Conservation (phyloP, 1,284 basidiomycete genomes). For the Heterobasidion occidentale region DNA sequence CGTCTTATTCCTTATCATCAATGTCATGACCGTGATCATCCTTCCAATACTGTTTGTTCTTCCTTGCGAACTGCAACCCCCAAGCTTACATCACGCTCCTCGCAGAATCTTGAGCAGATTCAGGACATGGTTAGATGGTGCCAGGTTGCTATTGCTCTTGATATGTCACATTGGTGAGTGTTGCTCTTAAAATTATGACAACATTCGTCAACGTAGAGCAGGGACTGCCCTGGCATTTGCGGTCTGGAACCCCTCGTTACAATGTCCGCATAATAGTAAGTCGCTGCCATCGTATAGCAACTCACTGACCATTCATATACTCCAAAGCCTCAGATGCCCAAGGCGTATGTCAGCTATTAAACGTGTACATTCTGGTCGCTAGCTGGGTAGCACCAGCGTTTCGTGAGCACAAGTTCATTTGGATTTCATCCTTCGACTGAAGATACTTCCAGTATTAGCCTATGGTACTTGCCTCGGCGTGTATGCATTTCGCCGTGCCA, state of each 20-base stretch:
- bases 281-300: background rate
- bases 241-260: constrained; percentile 31
- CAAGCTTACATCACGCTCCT: background rate
- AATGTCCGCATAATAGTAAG: constrained; percentile 36
- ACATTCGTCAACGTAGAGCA: constrained; percentile 13
- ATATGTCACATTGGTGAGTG: constrained; percentile 40
- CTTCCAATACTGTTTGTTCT: constrained; percentile 42
- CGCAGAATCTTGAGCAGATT: constrained; percentile 43
- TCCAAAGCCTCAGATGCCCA: constrained; percentile 30
- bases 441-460: constrained; percentile 9
- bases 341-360: constrained; percentile 39
- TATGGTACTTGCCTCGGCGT: constrained; percentile 12
- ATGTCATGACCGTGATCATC: constrained; percentile 39
- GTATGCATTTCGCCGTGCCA: constrained; percentile 7
- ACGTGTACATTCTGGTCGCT: constrained; percentile 39
- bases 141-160: constrained; percentile 40
- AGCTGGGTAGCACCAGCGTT: constrained; percentile 50
- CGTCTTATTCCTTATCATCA: constrained; percentile 35
- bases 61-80: background rate
- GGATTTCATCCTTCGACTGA: background rate
- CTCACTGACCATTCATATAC: background rate
- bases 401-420: constrained; percentile 28
- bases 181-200: background rate
- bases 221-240: constrained; percentile 41
- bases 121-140: constrained; percentile 48